A percentile compares a stretch with the other conserved stretches of the same genome.
Conservation (phyloP, 169 alveolate genomes). For the Eimeria brunetti region DNA sequence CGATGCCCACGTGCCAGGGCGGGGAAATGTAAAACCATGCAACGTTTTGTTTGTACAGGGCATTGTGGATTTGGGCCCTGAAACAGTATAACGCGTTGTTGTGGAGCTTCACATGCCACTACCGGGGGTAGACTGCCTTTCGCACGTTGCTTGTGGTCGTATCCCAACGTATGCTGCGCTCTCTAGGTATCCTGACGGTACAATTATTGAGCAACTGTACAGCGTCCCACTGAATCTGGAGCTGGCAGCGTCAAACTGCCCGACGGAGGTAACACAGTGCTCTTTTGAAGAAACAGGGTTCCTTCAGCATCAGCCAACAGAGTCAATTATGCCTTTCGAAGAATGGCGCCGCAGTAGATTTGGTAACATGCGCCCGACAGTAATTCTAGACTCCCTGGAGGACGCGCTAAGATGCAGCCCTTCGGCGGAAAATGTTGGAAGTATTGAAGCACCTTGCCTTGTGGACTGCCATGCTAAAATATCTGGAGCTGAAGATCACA, state of each 20-base stretch:
- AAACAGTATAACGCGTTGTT: not conserved
- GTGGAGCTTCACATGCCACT: not conserved
- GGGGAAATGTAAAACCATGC: not conserved
- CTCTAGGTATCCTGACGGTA: conserved; percentile 64
- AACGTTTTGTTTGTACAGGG: not conserved
- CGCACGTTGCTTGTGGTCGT: not conserved
- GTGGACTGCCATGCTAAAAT: not conserved
- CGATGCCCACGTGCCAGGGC: not conserved
- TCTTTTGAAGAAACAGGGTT: conserved; percentile 64
- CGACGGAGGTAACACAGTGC: conserved; percentile 49
- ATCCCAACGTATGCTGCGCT: not conserved
- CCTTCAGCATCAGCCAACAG: conserved; percentile 64
- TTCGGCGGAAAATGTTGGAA: not conserved
- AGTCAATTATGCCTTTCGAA: conserved; percentile 58
- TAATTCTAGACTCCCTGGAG: not conserved
- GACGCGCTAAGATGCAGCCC: not conserved
- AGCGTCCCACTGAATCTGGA: conserved; percentile 65
- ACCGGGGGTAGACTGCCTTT: not conserved
- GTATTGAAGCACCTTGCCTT: not conserved
- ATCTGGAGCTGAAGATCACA: not conserved
- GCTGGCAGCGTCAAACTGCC: conserved; percentile 26
- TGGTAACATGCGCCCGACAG: conserved; percentile 69
- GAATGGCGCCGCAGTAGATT: conserved; percentile 62
- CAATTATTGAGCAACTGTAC: conserved; percentile 50
- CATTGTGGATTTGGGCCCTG: not conserved